phyloP scores from a whole-genome alignment of 1,284 basidiomycete species.

The Irpex sp. region DNA sequence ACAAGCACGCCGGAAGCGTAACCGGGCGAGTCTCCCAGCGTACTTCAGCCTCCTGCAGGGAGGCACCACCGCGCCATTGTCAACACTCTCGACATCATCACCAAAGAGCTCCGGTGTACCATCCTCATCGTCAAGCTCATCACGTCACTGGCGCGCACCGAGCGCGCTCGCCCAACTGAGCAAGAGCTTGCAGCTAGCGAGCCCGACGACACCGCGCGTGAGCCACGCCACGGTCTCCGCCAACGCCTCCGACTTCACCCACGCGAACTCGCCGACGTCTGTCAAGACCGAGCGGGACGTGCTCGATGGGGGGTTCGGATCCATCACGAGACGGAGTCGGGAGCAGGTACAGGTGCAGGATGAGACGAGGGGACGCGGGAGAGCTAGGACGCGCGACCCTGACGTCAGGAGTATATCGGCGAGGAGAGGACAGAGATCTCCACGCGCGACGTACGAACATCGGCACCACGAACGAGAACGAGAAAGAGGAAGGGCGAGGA shows the following conservation, averaged over 20 bases:
- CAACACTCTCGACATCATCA: neutral
- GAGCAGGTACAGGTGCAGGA: slow-evolving; percentile 19
- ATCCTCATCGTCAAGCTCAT: slow-evolving; percentile 37
- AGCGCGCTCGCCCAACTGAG: slow-evolving; percentile 40
- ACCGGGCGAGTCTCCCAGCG: slow-evolving; percentile 70
- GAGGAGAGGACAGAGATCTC: slow-evolving; percentile 19
- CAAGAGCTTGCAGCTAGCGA: slow-evolving; percentile 23
- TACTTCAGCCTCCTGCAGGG: slow-evolving; percentile 72
- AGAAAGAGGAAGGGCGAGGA: neutral
- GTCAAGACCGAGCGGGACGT: slow-evolving; percentile 14
- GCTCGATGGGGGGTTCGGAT: neutral
- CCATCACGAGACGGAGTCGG: neutral
- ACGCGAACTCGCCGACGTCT: neutral
- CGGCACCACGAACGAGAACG: neutral
- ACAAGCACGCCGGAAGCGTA: slow-evolving; percentile 47
- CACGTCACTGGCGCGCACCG: slow-evolving; percentile 30
- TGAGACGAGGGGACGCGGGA: slow-evolving; percentile 16
- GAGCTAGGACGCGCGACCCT: slow-evolving; percentile 21
- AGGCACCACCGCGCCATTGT: slow-evolving; percentile 27
- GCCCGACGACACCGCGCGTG: slow-evolving; percentile 30
- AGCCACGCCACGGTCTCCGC: slow-evolving; percentile 27
- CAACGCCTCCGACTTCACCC: slow-evolving; percentile 10
- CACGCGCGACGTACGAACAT: slow-evolving; percentile 6
- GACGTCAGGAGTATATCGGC: slow-evolving; percentile 25
- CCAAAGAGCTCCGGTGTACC: slow-evolving; percentile 4